A percentile compares a stretch with the other conserved stretches of the same genome.
phyloP scores from a whole-genome alignment of 2,329 filamentous ascomycete species.

The Fusarium irregulare region DNA sequence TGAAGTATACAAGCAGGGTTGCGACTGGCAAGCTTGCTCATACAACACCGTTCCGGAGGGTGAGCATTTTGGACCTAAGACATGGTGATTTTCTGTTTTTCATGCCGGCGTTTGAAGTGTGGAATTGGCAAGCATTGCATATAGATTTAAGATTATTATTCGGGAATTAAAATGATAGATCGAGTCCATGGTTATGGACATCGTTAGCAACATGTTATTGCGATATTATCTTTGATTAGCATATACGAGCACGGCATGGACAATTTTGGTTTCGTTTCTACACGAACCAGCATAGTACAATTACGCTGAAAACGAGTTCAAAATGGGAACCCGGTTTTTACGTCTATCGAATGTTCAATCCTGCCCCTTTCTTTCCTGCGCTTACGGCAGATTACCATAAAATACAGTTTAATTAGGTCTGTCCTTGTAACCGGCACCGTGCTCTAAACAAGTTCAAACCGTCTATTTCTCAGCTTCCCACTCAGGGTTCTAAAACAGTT shows the following conservation, averaged over 20 bases:
- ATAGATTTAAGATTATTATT: slow-evolving; percentile 31
- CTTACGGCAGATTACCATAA: slow-evolving; percentile 48
- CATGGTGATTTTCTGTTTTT: slow-evolving; percentile 58
- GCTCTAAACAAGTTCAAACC: slow-evolving; percentile 33
- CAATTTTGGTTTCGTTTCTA: neutral
- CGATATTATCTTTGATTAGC: neutral
- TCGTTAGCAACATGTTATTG: slow-evolving; percentile 13
- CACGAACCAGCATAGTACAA: slow-evolving; percentile 9
- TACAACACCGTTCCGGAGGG: slow-evolving; percentile 73
- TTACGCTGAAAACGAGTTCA: slow-evolving; percentile 13
- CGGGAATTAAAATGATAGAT: slow-evolving; percentile 32
- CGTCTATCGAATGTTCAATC: slow-evolving; percentile 46
- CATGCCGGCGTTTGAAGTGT: neutral
- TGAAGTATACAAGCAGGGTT: slow-evolving; percentile 84
- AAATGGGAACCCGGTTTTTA: slow-evolving; percentile 39
- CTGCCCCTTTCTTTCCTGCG: slow-evolving; percentile 38
- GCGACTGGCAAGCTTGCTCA: slow-evolving; percentile 85
- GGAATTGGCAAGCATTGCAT: slow-evolving; percentile 23
- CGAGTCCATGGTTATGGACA: slow-evolving; percentile 13
- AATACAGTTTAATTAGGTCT: slow-evolving; percentile 50
- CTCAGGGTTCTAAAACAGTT: slow-evolving; percentile 51
- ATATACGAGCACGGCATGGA: neutral
- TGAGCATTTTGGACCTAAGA: slow-evolving; percentile 72
- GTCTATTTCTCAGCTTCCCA: slow-evolving; percentile 55
- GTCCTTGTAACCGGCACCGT: slow-evolving; percentile 33